Percentiles rank a stretch among this genome's conserved stretches.
Evolutionary conservation across 1,284 basidiomycete genomes (phyloP).

Genomic region (Microstroma glucosiphilum): DNA sequence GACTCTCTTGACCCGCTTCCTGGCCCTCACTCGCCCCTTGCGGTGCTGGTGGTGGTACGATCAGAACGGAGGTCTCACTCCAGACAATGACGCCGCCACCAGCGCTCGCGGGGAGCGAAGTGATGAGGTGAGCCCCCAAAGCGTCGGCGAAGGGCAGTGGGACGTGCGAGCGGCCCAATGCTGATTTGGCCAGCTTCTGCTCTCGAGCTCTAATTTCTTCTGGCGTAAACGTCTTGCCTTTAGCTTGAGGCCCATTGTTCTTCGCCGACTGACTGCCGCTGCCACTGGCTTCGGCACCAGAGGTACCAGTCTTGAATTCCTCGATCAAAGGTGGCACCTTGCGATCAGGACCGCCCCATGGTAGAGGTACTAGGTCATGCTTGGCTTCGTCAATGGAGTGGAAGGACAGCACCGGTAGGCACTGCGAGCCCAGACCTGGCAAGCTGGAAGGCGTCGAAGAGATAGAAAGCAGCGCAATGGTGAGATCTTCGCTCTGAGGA

Average conservation of each 20-base stretch:
- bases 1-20: neutral
- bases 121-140: slow-evolving; percentile 32
- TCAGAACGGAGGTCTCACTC: slow-evolving; percentile 33
- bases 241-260: slow-evolving; percentile 33
- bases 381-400: slow-evolving; percentile 24
- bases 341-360: slow-evolving; percentile 24
- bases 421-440: slow-evolving; percentile 36
- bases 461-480: slow-evolving; percentile 37
- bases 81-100: slow-evolving; percentile 46
- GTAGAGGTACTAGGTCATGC: slow-evolving; percentile 31
- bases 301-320: neutral
- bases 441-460: slow-evolving; percentile 33
- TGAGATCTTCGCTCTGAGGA: slow-evolving; percentile 7
- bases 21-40: neutral
- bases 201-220: slow-evolving; percentile 24
- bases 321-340: slow-evolving; percentile 6
- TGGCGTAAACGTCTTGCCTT: slow-evolving; percentile 20
- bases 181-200: slow-evolving; percentile 24
- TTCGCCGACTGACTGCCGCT: slow-evolving; percentile 6
- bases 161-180: slow-evolving; percentile 38
- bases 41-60: slow-evolving; percentile 29
- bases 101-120: slow-evolving; percentile 28
- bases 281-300: neutral
- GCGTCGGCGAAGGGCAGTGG: slow-evolving; percentile 40
- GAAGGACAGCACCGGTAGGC: slow-evolving; percentile 46